Base-by-base conservation (phyloP, 1,139 yeast species). In the Scheffersomyces lignicola region DNA sequence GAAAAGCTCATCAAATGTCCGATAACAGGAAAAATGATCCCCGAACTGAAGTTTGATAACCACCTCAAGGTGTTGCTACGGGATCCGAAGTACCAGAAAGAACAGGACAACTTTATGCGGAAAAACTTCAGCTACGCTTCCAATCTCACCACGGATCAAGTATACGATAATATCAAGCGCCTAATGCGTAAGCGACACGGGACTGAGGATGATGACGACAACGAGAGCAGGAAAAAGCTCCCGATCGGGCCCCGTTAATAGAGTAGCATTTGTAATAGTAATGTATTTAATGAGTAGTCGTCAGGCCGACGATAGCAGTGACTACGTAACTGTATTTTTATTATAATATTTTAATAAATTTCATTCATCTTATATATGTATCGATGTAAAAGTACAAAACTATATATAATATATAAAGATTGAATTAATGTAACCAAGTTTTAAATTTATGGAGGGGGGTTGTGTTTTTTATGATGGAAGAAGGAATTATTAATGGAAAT, bases 21-120 rank as follows among this genome's bases (percentile, higher is more conserved):
- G 23, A 63, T 87, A 38, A 83, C 95, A 0, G 80, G 81, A 1
- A 74, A 80, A 47, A 53, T 73, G 51, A 74, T 90, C 3, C 84
- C 90, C 0, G 94, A 85, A 48, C 70, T 73, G 36, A 67, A 82
- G 43, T 87, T 85, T 52, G 88, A 83, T 44, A 76, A 72, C 44
- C 97, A 90, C 56, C 66, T 89, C 44, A 75, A 78, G 39, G 74
- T 80, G n/a, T 63, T 85, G 37, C 65, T 87, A 31, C 63, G 92
- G 35, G 96, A 90, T 57, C 96, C 96, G 2, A 69, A 77, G 43
- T 87, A 86, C 62, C 73, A 80, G 45, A 78, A 78, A 43, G 90
- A 87, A 54, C 82, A 79, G 50, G 78, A 75, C 20, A 73, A 75
- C 40, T 82, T 75, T 52, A 79, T 83, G 44, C 66, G 73, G 21